These are phyloP conservation scores for Posidonia oceanica DNA, from an alignment of 116 monocot genomes.

Conservation along the genomic window DNA sequence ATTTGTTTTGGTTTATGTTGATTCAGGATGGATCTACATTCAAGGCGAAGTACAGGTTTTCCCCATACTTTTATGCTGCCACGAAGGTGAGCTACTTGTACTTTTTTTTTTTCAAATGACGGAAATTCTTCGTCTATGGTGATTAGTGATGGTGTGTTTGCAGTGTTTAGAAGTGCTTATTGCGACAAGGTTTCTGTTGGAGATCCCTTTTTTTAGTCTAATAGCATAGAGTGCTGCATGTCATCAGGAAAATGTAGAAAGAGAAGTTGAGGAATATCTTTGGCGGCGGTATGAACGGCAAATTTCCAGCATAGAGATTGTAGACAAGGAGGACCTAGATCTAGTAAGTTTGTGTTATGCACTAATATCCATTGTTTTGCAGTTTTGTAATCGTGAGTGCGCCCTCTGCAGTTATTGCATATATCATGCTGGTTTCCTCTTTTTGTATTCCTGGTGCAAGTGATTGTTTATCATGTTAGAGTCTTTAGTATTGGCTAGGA, in stretches of 20 bases:
- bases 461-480: not conserved
- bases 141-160: not conserved
- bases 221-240: not conserved
- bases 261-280: slow-evolving; percentile 81
- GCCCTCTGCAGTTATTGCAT: too few species aligned
- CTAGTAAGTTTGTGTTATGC: slow-evolving; percentile 35
- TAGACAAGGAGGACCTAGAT: slow-evolving; percentile 89
- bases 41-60: slow-evolving; percentile 74
- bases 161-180: not conserved
- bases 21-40: slow-evolving; percentile 82
- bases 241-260: slow-evolving; percentile 58
- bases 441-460: not conserved
- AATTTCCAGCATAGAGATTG: slow-evolving; percentile 63
- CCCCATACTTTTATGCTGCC: slow-evolving; percentile 82
- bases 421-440: too few species aligned
- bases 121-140: too few species aligned
- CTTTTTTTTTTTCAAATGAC: too few species aligned
- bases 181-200: not conserved
- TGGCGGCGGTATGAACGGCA: slow-evolving; percentile 72
- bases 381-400: not conserved
- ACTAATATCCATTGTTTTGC: not conserved
- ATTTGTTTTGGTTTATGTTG: not conserved
- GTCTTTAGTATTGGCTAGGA: not conserved
- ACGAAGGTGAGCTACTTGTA: slow-evolving; percentile 40
- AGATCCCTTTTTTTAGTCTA: not conserved